Percentiles rank a stretch among this genome's conserved stretches.
These are phyloP conservation scores for Penicillium desertorum DNA, from an alignment of 495 filamentous ascomycete species.

Conservation along the genomic window DNA sequence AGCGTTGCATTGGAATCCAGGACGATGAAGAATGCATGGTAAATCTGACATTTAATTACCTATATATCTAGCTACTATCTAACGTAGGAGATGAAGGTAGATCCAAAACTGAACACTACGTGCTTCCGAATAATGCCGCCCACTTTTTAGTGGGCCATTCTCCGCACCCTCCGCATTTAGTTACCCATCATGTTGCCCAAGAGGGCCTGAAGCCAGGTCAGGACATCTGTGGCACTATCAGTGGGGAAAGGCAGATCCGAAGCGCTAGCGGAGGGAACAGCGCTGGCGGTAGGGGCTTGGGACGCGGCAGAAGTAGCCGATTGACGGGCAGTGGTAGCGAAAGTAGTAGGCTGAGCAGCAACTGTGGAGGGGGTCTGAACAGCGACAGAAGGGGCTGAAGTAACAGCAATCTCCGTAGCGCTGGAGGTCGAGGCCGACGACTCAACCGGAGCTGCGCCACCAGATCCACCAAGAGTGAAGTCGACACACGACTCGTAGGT, in stretches of 20 bases:
- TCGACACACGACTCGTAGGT: slow-evolving; percentile 75
- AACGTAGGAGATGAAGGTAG: neutral
- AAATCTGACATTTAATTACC: slow-evolving; percentile 4
- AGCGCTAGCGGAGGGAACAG: too few species aligned
- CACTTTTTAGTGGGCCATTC: neutral
- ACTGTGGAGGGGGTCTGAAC: neutral
- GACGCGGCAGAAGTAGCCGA: slow-evolving; percentile 3
- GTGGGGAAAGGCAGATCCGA: slow-evolving; percentile 6
- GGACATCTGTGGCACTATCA: neutral
- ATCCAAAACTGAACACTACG: neutral
- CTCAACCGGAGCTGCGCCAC: slow-evolving; percentile 16
- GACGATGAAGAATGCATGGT: neutral
- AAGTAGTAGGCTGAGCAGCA: slow-evolving; percentile 1
- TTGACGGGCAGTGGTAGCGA: slow-evolving; percentile 10
- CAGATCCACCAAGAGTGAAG: slow-evolving; percentile 54
- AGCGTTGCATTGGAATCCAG: neutral
- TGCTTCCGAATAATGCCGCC: neutral
- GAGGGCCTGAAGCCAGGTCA: slow-evolving; percentile 8
- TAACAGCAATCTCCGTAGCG: neutral
- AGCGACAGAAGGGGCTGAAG: neutral
- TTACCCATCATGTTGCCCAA: slow-evolving; percentile 7
- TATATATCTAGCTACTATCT: neutral
- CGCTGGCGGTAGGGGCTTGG: neutral
- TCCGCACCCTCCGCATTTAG: neutral
- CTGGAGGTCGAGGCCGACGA: slow-evolving; percentile 1